phyloP scores from a whole-genome alignment of 257 asterid genomes.

The Solanum virginianum region DNA sequence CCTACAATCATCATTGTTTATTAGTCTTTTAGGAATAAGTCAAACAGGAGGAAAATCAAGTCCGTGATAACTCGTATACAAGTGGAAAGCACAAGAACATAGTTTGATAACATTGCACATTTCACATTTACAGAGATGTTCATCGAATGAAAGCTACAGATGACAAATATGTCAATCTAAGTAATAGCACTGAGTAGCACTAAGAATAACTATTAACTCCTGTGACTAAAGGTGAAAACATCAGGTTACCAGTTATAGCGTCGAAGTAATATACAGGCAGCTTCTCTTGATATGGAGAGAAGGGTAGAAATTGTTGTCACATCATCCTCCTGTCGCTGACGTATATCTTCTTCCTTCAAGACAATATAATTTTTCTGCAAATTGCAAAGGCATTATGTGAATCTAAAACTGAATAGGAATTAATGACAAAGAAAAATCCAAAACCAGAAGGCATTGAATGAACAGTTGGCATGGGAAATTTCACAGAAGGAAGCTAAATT shows the following conservation, averaged over 20 bases:
- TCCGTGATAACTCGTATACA: not conserved
- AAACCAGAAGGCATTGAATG: not conserved
- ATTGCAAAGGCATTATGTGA: not conserved
- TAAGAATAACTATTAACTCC: not conserved
- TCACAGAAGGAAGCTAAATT: not conserved
- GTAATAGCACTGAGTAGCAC: not conserved
- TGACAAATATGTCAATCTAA: not conserved
- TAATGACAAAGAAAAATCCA: not conserved
- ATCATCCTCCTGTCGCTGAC: conserved; percentile 61
- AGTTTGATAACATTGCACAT: not conserved
- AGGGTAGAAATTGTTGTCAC: conserved; percentile 57
- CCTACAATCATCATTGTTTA: conserved; percentile 29
- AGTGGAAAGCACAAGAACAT: not conserved
- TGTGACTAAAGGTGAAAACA: not conserved
- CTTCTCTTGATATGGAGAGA: conserved; percentile 69
- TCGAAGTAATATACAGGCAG: conserved; percentile 69
- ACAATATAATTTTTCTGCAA: conserved; percentile 65
- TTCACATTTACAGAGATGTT: not conserved
- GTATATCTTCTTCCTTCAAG: conserved; percentile 74
- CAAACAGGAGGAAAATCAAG: not conserved
- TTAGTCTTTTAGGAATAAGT: not conserved
- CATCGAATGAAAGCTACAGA: not conserved
- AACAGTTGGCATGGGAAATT: not conserved
- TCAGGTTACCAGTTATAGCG: conserved; percentile 61
- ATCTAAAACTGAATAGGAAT: not conserved